Evolutionary conservation across 179 eudicot species (phyloP).

Genomic region (Vitellaria paradoxa): DNA sequence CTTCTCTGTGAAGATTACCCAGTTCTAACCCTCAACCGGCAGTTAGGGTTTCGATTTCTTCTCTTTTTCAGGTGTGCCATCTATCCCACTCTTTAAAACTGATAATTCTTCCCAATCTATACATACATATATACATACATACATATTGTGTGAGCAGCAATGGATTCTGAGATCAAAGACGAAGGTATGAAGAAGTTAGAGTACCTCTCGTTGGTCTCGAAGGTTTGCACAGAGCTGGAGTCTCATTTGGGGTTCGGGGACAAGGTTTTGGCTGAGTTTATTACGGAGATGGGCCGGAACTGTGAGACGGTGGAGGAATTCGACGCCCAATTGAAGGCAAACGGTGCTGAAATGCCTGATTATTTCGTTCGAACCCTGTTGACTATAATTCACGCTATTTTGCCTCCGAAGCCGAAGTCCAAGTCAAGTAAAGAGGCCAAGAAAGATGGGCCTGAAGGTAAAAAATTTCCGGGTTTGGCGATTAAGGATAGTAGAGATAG

Average conservation of each 20-base stretch:
- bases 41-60: too few relatives aligned
- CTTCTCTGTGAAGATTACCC: too few relatives aligned
- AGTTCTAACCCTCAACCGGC: too few relatives aligned
- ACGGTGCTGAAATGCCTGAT: constrained; percentile 89
- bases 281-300: constrained; percentile 55
- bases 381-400: constrained; percentile 78
- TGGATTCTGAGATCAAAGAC: constrained; percentile 21
- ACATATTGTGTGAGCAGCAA: constrained; percentile 4
- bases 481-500: constrained; percentile 65
- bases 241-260: constrained; percentile 69
- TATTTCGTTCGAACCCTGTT: constrained; percentile 70
- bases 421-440: constrained; percentile 19
- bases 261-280: constrained; percentile 76
- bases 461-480: constrained; percentile 45
- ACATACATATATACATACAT: too few relatives aligned
- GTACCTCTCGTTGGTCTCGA: constrained; percentile 59
- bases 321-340: constrained; percentile 51
- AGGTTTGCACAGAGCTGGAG: constrained; percentile 82
- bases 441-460: constrained; percentile 12
- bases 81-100: too few relatives aligned
- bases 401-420: constrained; percentile 51
- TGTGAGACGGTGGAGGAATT: constrained; percentile 66
- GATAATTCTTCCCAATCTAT: too few relatives aligned
- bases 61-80: too few relatives aligned
- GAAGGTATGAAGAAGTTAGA: constrained; percentile 40